Evolutionary conservation across 306 rosid species (phyloP).

Genomic region (Rubus idaeus): DNA sequence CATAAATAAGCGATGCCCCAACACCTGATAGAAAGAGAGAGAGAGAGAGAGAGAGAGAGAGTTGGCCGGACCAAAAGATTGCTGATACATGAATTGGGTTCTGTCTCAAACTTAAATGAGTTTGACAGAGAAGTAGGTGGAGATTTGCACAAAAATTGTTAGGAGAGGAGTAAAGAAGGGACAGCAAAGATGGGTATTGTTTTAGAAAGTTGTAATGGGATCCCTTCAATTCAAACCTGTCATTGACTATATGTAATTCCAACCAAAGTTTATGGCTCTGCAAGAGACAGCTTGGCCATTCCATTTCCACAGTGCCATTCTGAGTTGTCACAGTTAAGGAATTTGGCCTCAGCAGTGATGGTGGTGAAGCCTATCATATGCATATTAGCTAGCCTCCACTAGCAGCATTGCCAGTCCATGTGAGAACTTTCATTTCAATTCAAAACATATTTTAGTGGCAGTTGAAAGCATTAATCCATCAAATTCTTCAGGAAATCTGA

Average conservation of each 20-base stretch:
- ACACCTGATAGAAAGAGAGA: slow-evolving; percentile 7
- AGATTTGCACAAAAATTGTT: slow-evolving; percentile 32
- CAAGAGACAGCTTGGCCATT: slow-evolving; percentile 23
- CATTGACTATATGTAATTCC: slow-evolving; percentile 19
- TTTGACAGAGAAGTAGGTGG: slow-evolving; percentile 45
- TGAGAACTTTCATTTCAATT: slow-evolving; percentile 8
- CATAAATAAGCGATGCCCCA: not conserved
- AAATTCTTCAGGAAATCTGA: not conserved
- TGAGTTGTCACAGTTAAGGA: slow-evolving; percentile 36
- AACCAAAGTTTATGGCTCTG: not conserved
- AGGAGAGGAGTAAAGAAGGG: slow-evolving; percentile 35
- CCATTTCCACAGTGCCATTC: not conserved
- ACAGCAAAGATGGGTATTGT: slow-evolving; percentile 18
- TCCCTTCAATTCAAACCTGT: slow-evolving; percentile 19
- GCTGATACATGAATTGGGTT: slow-evolving; percentile 22
- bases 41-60: slow-evolving; percentile 6
- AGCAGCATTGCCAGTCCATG: slow-evolving; percentile 2
- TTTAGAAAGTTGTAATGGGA: slow-evolving; percentile 5
- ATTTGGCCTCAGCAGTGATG: not conserved
- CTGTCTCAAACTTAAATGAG: slow-evolving; percentile 39
- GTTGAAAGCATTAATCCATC: slow-evolving; percentile 19
- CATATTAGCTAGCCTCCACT: not conserved
- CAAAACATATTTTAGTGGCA: not conserved
- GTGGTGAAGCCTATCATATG: slow-evolving; percentile 2
- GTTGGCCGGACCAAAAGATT: not conserved